A percentile compares a stretch with the other conserved stretches of the same genome.
Conservation (phyloP, 352 stramenopile species). For the Pythium periplocum region DNA sequence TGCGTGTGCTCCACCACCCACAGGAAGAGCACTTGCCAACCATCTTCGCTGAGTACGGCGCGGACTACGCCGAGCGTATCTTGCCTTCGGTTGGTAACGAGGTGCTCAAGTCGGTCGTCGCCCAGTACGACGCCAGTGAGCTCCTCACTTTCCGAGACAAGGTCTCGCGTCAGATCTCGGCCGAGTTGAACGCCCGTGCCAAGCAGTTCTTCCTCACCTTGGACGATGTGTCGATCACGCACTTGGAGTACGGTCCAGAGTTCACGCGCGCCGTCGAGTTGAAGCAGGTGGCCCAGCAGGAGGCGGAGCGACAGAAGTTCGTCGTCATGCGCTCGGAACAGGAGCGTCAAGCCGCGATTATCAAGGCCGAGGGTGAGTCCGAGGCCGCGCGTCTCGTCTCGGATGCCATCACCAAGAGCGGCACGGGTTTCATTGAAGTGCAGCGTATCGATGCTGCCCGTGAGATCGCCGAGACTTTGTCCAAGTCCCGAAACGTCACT, state of each 20-base stretch:
- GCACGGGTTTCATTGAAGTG: constrained; percentile 98
- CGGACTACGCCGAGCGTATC: constrained; percentile 98
- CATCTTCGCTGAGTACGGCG: constrained; percentile 97
- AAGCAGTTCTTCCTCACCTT: constrained; percentile 97
- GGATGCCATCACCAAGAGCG: constrained; percentile 96
- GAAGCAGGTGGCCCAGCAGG: constrained; percentile 99
- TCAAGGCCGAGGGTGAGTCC: constrained; percentile 96
- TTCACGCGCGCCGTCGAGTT: constrained; percentile 99
- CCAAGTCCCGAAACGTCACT: constrained; percentile 96
- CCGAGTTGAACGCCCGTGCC: constrained; percentile 95
- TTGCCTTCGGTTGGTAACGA: constrained; percentile 98
- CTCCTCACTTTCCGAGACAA: constrained; percentile 98
- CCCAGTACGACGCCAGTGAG: constrained; percentile 99
- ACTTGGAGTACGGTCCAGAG: constrained; percentile 98
- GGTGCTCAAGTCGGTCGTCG: constrained; percentile 91
- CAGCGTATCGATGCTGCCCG: constrained; percentile 99
- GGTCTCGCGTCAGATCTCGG: constrained; percentile 95
- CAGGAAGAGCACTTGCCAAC: constrained; percentile 92
- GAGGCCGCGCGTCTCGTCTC: constrained; percentile 98
- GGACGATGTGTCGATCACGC: constrained; percentile 99
- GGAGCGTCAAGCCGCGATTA: constrained; percentile 91
- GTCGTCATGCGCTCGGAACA: constrained; percentile 99
- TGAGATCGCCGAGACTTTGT: constrained; percentile 98
- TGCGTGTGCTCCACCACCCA: constrained; percentile 95
- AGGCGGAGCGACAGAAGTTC: constrained; percentile 99